These are phyloP conservation scores for Rutstroemia sp. DNA, from an alignment of 2,329 filamentous ascomycete genomes.

Conservation along the genomic window DNA sequence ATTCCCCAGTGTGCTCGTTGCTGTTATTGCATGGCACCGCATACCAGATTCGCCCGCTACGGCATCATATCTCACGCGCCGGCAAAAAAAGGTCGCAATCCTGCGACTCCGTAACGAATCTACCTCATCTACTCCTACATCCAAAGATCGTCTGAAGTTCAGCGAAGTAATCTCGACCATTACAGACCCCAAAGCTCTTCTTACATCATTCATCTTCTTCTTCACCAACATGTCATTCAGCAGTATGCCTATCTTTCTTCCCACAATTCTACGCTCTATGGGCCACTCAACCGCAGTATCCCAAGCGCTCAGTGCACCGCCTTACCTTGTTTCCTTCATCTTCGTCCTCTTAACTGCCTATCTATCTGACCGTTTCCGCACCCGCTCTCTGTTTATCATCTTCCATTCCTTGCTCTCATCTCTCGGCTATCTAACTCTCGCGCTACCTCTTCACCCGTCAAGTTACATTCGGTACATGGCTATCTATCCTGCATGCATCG, in stretches of 20 bases:
- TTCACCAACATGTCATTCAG: constrained; percentile 82
- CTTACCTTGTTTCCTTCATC: constrained; percentile 70
- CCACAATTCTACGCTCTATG: constrained; percentile 72
- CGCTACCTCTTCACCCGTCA: constrained; percentile 51
- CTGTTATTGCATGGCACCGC: constrained; percentile 64
- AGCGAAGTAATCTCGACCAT: constrained; percentile 52
- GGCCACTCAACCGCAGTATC: constrained; percentile 59
- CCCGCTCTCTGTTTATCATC: constrained; percentile 60
- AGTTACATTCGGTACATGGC: constrained; percentile 58
- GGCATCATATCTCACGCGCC: constrained; percentile 53
- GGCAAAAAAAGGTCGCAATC: constrained; percentile 63
- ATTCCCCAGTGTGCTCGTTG: constrained; percentile 71
- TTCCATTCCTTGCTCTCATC: constrained; percentile 61
- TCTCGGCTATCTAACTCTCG: constrained; percentile 51
- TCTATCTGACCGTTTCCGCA: constrained; percentile 58
- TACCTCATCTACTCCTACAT: constrained; percentile 10
- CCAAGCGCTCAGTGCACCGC: constrained; percentile 74
- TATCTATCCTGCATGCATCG: constrained; percentile 69
- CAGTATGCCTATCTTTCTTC: constrained; percentile 80
- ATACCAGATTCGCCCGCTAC: constrained; percentile 69
- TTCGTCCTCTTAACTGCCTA: constrained; percentile 65
- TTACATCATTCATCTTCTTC: constrained; percentile 79
- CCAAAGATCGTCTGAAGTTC: constrained; percentile 38
- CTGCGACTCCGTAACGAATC: constrained; percentile 49
- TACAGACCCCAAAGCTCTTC: constrained; percentile 61